A percentile compares a stretch with the other conserved stretches of the same genome.
These are phyloP conservation scores for Citrus reticulata DNA, from an alignment of 345 rosid genomes.

Conservation along the genomic window DNA sequence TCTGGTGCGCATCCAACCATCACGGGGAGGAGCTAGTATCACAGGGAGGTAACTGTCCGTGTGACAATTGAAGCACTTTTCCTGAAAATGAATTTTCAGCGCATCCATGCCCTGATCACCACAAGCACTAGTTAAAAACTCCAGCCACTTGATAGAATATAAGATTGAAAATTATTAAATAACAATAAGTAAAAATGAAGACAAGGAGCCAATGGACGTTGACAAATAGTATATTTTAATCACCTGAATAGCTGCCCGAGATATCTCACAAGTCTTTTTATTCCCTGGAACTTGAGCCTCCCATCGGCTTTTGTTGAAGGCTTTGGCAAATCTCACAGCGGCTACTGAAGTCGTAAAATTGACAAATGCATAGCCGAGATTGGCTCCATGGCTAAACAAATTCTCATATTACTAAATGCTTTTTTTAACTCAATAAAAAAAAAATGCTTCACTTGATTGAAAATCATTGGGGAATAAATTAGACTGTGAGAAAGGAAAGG, in stretches of 20 bases:
- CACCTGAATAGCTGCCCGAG: slow-evolving; percentile 42
- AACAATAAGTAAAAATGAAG: background rate
- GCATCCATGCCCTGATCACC: slow-evolving; percentile 27
- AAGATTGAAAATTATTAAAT: too few species aligned
- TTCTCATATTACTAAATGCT: too few species aligned
- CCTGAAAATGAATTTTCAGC: slow-evolving; percentile 18
- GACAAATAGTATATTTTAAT: background rate
- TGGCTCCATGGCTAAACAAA: slow-evolving; percentile 20
- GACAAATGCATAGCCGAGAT: slow-evolving; percentile 59
- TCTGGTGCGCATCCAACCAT: slow-evolving; percentile 19
- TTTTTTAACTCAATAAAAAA: too few species aligned
- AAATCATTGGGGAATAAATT: background rate
- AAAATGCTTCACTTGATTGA: too few species aligned
- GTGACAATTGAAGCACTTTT: slow-evolving; percentile 34
- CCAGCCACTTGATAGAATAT: too few species aligned
- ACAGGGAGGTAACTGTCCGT: slow-evolving; percentile 39
- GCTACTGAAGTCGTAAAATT: slow-evolving; percentile 41
- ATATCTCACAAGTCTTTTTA: slow-evolving; percentile 32
- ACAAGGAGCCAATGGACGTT: background rate
- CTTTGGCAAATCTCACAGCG: slow-evolving; percentile 27
- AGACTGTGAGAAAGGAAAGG: background rate
- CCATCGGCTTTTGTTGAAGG: slow-evolving; percentile 29
- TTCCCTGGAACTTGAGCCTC: background rate
- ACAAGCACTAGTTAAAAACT: too few species aligned
- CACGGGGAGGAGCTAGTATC: slow-evolving; percentile 35